Conservation (phyloP, 345 rosid genomes). For the Chamaenerion angustifolium region DNA sequence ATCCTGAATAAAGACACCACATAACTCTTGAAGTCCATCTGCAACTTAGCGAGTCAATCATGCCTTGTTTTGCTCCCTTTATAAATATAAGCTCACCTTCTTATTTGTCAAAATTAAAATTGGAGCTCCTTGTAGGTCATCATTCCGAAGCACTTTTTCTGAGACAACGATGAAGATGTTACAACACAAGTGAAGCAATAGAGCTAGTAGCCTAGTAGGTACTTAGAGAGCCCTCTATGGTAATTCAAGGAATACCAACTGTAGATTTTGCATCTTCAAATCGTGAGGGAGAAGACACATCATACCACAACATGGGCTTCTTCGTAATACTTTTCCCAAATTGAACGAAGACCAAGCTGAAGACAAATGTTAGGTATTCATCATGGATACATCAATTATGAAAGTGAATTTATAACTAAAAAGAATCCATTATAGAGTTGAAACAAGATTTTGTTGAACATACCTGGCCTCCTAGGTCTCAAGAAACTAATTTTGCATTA, state of each 20-base stretch:
- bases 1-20: too few species aligned
- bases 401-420: too few species aligned
- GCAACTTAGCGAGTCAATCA: too few species aligned
- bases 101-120: slow-evolving; percentile 85
- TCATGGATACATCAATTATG: too few species aligned
- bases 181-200: too few species aligned
- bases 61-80: too few species aligned
- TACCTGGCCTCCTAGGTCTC: slow-evolving; percentile 99
- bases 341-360: slow-evolving; percentile 91
- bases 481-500: slow-evolving; percentile 64
- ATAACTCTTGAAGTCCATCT: too few species aligned
- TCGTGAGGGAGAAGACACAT: slow-evolving; percentile 79
- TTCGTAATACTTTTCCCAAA: slow-evolving; percentile 99
- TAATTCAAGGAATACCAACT: slow-evolving; percentile 28
- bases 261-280: slow-evolving; percentile 96
- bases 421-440: too few species aligned
- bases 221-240: too few species aligned
- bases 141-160: slow-evolving; percentile 73
- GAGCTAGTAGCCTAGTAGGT: too few species aligned
- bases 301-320: slow-evolving; percentile 91
- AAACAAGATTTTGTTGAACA: too few species aligned
- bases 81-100: slow-evolving; percentile 58
- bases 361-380: background rate
- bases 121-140: slow-evolving; percentile 96
- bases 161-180: too few species aligned